Base-by-base conservation (phyloP, 257 asterid species). In the Jacaranda mimosifolia region DNA sequence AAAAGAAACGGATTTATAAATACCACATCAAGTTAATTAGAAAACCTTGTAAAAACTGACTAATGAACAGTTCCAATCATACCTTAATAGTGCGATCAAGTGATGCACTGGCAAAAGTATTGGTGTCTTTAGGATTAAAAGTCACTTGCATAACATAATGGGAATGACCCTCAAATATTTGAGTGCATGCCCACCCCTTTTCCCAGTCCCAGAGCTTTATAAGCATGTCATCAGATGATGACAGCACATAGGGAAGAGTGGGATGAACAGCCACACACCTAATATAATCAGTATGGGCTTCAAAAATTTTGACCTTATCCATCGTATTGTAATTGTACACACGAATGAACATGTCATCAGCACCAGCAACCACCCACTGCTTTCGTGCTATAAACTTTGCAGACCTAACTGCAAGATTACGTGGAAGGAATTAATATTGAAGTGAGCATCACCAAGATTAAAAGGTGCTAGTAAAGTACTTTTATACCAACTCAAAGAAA, bases 191-290 rank as follows among this genome's bases (percentile, higher is more conserved):
- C 98, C 98, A 93, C 21, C 98, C 99, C 86, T 93, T 96, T 79
- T 96, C 99, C 99, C 99, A 96, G 86, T 96, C 99, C 99, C 99
- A 96, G 39, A 96, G 97, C 89, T 96, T 96, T 86, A 96, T 96
- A 79, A 96, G 97, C 99, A 93, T 96, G 91, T 93, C 99, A 81
- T 96, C 99, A 17, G 99, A 96, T 66, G 99, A 93, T 84, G 99
- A 96, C 86, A 96, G 74, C 77, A 96, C 97, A 60, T 90, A 93
- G 6, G 99, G 96, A 53, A 96, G 97, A 45, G 93, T 96, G 78
- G 99, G 98, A 88, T 96, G 99, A 77, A 91, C 98, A 32, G 98
- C 89, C 80, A 96, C 99, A 84, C 98, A 93, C 86, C 99, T 90
- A 81, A 96, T 96, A 86, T 96, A 96, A 83, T 96, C 98, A 21